Evolutionary conservation across 2,329 filamentous ascomycete genomes (phyloP), one percentile per base, ranked within the genome.

Genomic region (Aspergillus ibericus): DNA sequence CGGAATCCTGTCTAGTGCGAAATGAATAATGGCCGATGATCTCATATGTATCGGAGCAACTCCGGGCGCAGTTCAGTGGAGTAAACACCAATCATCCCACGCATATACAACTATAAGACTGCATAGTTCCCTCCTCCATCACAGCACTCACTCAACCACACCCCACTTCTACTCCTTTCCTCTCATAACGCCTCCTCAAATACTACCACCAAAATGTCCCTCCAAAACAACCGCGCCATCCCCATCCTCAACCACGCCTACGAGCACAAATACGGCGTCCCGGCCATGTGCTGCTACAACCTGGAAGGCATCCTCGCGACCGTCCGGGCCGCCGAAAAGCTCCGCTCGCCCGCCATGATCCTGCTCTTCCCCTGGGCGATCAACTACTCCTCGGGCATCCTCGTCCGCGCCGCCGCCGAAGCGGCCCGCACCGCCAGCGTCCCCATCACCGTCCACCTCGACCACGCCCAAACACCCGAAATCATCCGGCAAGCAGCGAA

Each of bases 351-450:
- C 0, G 82, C 87, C 59, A 89, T 91, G 79, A 85, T 91, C 66
- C 85, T 89, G 25, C 83, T 91, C 64, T 91, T 91, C 74, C 88
- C 88, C 18, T 91, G 88, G 88, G 87, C 88, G 0, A 81, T 90
- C 53, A 78, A 86, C 62, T 90, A 88, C 75, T 86, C 86, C 3
- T 82, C 82, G 55, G 78, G 80, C 8, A 71, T 82, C 29, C 80
- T 87, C 34, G 81, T 86, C 9, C 78, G 80, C 60, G 81, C 82
- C 7, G 84, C 83, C 3, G 82, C 83, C 32, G 78, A 81, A 59
- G 84, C 84, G 36, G 83, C 83, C 1, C 79, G 82, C 68, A 78
- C 75, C 36, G 85, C 85, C 56, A 74, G 71, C 2, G 86, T 88
- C 3, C 86, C 86, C 25, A 75, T 89, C 32, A 82, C 82, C 22